phyloP scores from a whole-genome alignment of 345 rosid species.

The Euphorbia peplus region DNA sequence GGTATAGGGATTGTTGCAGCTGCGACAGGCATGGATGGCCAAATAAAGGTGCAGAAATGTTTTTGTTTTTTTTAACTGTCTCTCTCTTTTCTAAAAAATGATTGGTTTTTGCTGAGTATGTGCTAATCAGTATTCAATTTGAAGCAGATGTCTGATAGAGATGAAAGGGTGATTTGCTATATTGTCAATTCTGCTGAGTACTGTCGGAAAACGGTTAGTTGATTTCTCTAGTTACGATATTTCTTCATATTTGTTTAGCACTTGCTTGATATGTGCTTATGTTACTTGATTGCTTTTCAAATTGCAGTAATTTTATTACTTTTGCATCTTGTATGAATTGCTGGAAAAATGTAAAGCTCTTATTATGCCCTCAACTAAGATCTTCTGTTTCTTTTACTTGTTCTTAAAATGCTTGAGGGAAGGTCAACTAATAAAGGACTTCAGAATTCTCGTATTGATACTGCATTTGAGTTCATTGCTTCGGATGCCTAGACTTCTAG shows the following conservation, averaged over 20 bases:
- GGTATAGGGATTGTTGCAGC: conserved; percentile 97
- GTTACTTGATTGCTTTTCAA: not conserved
- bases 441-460: not conserved
- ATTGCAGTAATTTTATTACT: not conserved
- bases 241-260: conserved; percentile 11
- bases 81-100: not conserved
- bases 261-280: not conserved
- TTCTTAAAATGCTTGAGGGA: not conserved
- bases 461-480: not conserved
- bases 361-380: too few relatives aligned
- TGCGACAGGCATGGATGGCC: conserved; percentile 97
- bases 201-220: conserved; percentile 85
- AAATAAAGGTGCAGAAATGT: conserved; percentile 63
- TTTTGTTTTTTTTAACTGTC: not conserved
- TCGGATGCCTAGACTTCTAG: not conserved
- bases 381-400: not conserved
- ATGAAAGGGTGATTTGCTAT: conserved; percentile 88
- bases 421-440: not conserved
- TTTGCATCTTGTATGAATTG: not conserved
- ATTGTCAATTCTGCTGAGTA: conserved; percentile 96
- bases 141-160: conserved; percentile 85
- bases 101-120: conserved; percentile 13
- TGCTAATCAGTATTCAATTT: conserved; percentile 16
- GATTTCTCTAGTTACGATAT: conserved; percentile 10
- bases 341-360: not conserved